Base-by-base conservation (phyloP, 2,329 filamentous ascomycete species). In the Penicillium sp. region DNA sequence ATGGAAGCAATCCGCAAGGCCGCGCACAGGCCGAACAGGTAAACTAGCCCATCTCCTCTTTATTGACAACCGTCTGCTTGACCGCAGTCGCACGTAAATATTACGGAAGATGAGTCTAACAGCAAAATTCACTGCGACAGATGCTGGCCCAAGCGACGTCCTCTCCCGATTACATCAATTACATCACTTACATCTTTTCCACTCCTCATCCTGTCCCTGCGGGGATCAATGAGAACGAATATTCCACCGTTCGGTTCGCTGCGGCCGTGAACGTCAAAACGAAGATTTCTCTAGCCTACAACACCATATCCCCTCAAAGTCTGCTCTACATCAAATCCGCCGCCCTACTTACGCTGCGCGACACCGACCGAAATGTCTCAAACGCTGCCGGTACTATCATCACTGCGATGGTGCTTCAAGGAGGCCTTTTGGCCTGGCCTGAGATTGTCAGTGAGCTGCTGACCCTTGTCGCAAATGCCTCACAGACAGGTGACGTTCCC, bases 211-310 rank as follows among this genome's bases (percentile, higher is more conserved):
- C 78, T 42, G 69, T 74, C 46, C 82, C 87, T 39, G 55, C 73
- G 76, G 49, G 83, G 77, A 55, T 75, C 88, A 65, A 80, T 78
- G 44, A 58, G 65, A 79, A 56, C 77, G 88, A 66, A 85, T 89
- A 74, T 81, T 64, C 87, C 68, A 75, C 89, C 42, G 86, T 95
- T 53, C 86, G 93, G 56, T 88, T 88, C 53, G 88, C 92, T 10
- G 91, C 92, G 22, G 91, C 88, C 48, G 84, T 97, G 64, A 93
- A 96, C 82, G 80, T 99, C 58, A 99, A 97, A 76, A 97, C 96
- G 72, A 90, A 95, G 66, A 81, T 97, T 68, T 86, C 82, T 65
- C 74, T 81, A 40, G 79, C 83, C 35, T 92, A 88, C 76, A 87
- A 87, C 67, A 77, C 81, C 49, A 89, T 96, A 54, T 80, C 89